Evolutionary conservation across 371 early-diverging fungal species (phyloP).

Genomic region (Vairimorpha ceranae): DNA sequence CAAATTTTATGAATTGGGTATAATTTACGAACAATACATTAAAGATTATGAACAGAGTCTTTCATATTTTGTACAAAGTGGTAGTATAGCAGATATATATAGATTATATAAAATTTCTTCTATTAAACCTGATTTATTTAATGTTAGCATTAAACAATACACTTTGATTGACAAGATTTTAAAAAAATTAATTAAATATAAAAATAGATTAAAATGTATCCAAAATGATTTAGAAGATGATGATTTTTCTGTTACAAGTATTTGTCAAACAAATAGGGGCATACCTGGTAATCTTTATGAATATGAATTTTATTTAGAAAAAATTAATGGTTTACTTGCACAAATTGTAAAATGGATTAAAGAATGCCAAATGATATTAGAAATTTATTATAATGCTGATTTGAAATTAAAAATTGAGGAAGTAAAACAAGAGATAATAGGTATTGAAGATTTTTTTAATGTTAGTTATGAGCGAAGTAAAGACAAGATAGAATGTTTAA

Average conservation of each 20-base stretch:
- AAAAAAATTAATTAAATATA: conserved; percentile 10
- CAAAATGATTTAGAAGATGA: conserved; percentile 18
- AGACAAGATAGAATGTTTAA: not conserved
- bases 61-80: conserved; percentile 19
- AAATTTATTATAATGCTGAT: not conserved
- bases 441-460: not conserved
- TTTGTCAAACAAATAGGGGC: conserved; percentile 13
- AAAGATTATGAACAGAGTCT: not conserved
- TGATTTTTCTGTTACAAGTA: conserved; percentile 14
- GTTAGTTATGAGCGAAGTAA: conserved; percentile 1
- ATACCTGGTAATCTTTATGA: conserved; percentile 44
- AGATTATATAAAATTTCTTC: not conserved
- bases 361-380: not conserved
- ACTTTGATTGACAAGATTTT: not conserved
- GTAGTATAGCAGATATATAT: not conserved
- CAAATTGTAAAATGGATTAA: conserved; percentile 28
- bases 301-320: conserved; percentile 40
- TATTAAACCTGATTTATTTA: not conserved
- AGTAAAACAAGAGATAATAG: not conserved
- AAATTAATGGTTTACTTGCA: conserved; percentile 5
- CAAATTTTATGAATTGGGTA: not conserved
- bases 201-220: conserved; percentile 20
- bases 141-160: not conserved
- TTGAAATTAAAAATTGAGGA: not conserved
- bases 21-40: conserved; percentile 17